Percentiles rank a stretch among this genome's conserved stretches.
These are phyloP conservation scores for Benincasa hispida DNA, from an alignment of 306 rosid species.

Conservation along the genomic window DNA sequence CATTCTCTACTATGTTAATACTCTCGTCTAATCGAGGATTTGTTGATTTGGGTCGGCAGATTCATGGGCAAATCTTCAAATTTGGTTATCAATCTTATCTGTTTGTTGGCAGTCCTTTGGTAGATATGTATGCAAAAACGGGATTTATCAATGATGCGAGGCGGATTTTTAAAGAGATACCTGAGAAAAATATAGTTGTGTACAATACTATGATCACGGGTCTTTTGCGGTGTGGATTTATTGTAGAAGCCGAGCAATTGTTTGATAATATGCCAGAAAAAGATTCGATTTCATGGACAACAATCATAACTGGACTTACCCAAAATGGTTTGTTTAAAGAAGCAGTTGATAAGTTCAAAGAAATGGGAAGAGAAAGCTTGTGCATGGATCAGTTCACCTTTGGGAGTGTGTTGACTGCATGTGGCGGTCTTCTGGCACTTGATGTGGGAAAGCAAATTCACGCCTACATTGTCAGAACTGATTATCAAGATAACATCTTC, in stretches of 20 bases:
- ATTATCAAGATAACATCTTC: constrained; percentile 50
- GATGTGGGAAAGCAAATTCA: constrained; percentile 75
- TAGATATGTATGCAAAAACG: constrained; percentile 66
- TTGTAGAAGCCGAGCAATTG: constrained; percentile 37
- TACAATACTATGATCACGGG: constrained; percentile 64
- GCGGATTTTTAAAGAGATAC: constrained; percentile 39
- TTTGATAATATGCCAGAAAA: constrained; percentile 51
- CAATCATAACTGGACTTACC: constrained; percentile 63
- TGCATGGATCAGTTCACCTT: constrained; percentile 71
- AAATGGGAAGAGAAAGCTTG: constrained; percentile 45
- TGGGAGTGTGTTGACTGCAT: constrained; percentile 82
- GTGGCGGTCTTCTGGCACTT: constrained; percentile 56
- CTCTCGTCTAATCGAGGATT: constrained; percentile 45
- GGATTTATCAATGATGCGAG: constrained; percentile 46
- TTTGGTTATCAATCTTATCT: constrained; percentile 56
- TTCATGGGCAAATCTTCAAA: constrained; percentile 65
- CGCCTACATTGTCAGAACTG: constrained; percentile 55
- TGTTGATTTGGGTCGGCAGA: constrained; percentile 48
- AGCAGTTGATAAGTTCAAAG: constrained; percentile 40
- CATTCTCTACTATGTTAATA: constrained; percentile 65
- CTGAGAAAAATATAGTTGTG: constrained; percentile 59
- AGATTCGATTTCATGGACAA: constrained; percentile 78
- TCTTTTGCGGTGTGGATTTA: constrained; percentile 43
- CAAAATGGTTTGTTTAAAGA: constrained; percentile 52
- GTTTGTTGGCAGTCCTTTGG: constrained; percentile 77